Percentiles rank a stretch among this genome's conserved stretches.
These are phyloP conservation scores for Candida oleophila DNA, from an alignment of 805 yeast genomes.

Conservation along the genomic window DNA sequence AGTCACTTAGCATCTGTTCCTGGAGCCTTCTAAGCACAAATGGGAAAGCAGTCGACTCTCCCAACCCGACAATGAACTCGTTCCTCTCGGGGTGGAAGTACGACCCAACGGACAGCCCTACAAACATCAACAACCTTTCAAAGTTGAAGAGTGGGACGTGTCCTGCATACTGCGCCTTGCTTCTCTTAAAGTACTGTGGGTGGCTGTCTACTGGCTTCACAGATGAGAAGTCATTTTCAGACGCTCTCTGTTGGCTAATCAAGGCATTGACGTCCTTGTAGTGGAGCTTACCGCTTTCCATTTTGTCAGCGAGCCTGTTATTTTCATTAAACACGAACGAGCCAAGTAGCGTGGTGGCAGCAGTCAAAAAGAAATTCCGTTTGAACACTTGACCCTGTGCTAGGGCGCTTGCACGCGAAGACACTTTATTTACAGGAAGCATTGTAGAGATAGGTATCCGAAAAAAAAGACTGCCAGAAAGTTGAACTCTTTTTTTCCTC, in stretches of 20 bases:
- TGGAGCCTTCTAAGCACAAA: conserved; percentile 62
- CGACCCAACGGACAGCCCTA: conserved; percentile 77
- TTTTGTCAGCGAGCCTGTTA: conserved; percentile 56
- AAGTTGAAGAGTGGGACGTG: conserved; percentile 70
- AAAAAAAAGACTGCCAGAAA: not conserved
- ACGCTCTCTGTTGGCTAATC: not conserved
- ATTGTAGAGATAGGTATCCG: not conserved
- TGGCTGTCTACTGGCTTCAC: conserved; percentile 20
- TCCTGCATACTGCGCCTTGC: conserved; percentile 58
- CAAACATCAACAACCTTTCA: conserved; percentile 65
- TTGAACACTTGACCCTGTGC: not conserved
- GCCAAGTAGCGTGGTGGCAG: conserved; percentile 14
- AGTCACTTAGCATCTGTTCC: conserved; percentile 71
- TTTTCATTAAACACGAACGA: conserved; percentile 39
- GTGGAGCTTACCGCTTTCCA: conserved; percentile 52
- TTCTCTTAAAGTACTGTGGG: conserved; percentile 35
- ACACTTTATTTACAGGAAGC: not conserved
- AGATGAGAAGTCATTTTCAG: not conserved
- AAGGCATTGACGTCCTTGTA: conserved; percentile 22
- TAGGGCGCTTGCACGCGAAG: not conserved
- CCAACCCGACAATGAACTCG: conserved; percentile 74
- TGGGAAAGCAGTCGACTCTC: conserved; percentile 85
- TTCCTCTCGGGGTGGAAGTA: conserved; percentile 74
- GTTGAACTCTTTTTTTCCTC: not conserved
- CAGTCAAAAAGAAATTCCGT: not conserved